Conservation (phyloP, 192 early-diverging fungal species). For the Coemansia sp. region DNA sequence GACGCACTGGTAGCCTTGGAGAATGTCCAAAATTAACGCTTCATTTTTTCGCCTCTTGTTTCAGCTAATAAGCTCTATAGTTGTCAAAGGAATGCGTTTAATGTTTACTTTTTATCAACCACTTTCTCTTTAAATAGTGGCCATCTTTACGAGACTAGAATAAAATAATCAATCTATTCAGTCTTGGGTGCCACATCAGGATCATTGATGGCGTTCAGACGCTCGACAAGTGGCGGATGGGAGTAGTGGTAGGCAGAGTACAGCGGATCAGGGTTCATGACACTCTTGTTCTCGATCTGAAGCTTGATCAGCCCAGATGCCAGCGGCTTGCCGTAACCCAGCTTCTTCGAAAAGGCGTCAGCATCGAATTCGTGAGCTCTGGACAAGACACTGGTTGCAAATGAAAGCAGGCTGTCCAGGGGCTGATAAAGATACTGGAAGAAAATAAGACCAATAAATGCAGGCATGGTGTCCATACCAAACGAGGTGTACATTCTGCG, state of each 20-base stretch:
- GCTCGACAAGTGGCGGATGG: constrained; percentile 89
- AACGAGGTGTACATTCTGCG: constrained; percentile 79
- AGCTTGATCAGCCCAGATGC: constrained; percentile 84
- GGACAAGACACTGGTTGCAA: constrained; percentile 77
- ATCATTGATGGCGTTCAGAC: constrained; percentile 65
- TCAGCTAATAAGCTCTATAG: too few relatives aligned
- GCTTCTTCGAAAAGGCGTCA: constrained; percentile 82
- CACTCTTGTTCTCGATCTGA: constrained; percentile 84
- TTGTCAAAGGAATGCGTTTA: too few relatives aligned
- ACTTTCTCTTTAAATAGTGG: too few relatives aligned
- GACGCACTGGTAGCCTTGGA: constrained; percentile 2
- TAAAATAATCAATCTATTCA: constrained; percentile 22
- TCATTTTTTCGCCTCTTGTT: too few relatives aligned
- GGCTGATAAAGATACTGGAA: constrained; percentile 88
- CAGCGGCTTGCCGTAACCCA: constrained; percentile 75
- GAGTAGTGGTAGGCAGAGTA: constrained; percentile 91
- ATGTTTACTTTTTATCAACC: too few relatives aligned
- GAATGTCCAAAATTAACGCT: neutral
- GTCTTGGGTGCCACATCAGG: constrained; percentile 53
- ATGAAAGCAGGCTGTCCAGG: constrained; percentile 70
- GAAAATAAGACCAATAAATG: constrained; percentile 86
- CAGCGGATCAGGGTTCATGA: constrained; percentile 81
- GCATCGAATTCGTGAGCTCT: constrained; percentile 92
- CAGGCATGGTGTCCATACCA: constrained; percentile 76
- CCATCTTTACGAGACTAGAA: too few relatives aligned